Percentiles rank a stretch among this genome's conserved stretches.
Conservation (phyloP, 805 yeast genomes). For the Starmerella etchellsii region DNA sequence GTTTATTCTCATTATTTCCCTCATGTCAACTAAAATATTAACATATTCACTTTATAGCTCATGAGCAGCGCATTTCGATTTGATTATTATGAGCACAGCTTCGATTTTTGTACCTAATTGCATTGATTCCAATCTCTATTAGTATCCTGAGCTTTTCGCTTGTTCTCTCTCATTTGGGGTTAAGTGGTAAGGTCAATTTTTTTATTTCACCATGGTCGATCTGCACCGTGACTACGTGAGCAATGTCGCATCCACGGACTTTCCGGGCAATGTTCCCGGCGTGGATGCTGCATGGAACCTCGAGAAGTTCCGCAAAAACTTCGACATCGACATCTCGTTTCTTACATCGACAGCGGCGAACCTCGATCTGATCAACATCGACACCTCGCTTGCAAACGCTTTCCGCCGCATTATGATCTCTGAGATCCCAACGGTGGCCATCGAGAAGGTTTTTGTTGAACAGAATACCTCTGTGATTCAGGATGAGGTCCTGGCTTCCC, state of each 20-base stretch:
- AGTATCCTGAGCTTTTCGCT: no score
- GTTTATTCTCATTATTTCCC: no score
- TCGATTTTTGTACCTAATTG: no score
- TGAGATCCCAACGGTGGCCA: conserved; percentile 92
- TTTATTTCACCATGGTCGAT: conserved; percentile 14
- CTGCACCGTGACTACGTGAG: conserved; percentile 21
- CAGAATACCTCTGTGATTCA: conserved; percentile 95
- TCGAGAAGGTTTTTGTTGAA: conserved; percentile 79
- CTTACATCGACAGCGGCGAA: conserved; percentile 53
- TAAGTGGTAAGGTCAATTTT: no score
- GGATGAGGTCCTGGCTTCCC: conserved; percentile 91
- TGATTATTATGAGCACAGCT: no score
- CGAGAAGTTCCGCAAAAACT: conserved; percentile 57
- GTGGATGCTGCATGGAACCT: conserved; percentile 71
- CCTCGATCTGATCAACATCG: conserved; percentile 76
- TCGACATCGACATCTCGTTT: conserved; percentile 50
- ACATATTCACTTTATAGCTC: no score
- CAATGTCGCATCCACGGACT: conserved; percentile 63
- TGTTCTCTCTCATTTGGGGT: no score
- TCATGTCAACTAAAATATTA: no score
- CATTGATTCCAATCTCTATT: no score
- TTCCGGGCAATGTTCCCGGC: conserved; percentile 67
- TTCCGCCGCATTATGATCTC: conserved; percentile 94
- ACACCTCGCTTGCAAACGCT: conserved; percentile 90
- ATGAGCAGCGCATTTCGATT: no score